Percentiles rank a stretch among this genome's conserved stretches.
Conservation (phyloP, 2,329 filamentous ascomycete genomes). For the Pseudogymnoascus sp. region DNA sequence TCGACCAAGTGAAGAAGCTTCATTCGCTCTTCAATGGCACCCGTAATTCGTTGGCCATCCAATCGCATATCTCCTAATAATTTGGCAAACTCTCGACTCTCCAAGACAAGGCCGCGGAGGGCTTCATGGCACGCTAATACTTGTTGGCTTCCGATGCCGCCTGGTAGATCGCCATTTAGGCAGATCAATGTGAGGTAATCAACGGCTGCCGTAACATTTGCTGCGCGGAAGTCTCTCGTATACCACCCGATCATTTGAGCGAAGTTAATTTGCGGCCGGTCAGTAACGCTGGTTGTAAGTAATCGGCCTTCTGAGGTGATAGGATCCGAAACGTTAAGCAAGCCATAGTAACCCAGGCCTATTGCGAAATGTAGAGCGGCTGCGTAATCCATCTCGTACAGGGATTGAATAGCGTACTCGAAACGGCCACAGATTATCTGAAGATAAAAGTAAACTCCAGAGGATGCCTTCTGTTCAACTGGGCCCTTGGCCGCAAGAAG, state of each 20-base stretch:
- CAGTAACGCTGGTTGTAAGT: slow-evolving; percentile 55
- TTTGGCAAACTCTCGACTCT: slow-evolving; percentile 91
- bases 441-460: slow-evolving; percentile 88
- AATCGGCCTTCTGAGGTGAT: slow-evolving; percentile 63
- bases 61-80: slow-evolving; percentile 83
- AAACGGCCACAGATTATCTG: slow-evolving; percentile 88
- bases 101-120: slow-evolving; percentile 86
- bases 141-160: slow-evolving; percentile 66
- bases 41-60: slow-evolving; percentile 76
- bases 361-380: slow-evolving; percentile 94
- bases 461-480: slow-evolving; percentile 61
- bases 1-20: slow-evolving; percentile 70
- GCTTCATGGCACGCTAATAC: slow-evolving; percentile 82
- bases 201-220: slow-evolving; percentile 78
- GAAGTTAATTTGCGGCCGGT: slow-evolving; percentile 81
- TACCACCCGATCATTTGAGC: slow-evolving; percentile 90
- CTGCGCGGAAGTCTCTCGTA: slow-evolving; percentile 89
- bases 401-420: slow-evolving; percentile 82
- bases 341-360: slow-evolving; percentile 77
- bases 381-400: slow-evolving; percentile 85
- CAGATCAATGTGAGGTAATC: slow-evolving; percentile 91
- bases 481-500: slow-evolving; percentile 80
- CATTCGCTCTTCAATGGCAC: slow-evolving; percentile 79
- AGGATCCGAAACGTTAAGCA: slow-evolving; percentile 80
- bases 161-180: slow-evolving; percentile 75